Percentiles rank a stretch among this genome's conserved stretches.
Conservation (phyloP, 805 yeast genomes). For the Myxozyma nipponensis region DNA sequence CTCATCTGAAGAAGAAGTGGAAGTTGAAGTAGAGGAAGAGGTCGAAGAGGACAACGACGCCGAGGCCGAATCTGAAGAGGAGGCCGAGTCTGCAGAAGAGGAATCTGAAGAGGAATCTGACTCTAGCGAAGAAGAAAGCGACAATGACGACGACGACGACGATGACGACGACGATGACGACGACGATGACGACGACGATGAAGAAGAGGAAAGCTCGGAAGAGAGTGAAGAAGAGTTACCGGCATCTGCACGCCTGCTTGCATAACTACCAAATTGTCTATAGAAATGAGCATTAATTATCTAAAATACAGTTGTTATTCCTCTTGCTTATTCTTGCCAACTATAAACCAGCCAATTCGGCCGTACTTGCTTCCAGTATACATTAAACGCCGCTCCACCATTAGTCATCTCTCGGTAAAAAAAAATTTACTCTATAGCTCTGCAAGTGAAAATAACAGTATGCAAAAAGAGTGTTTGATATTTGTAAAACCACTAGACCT, state of each 20-base stretch:
- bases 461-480: too few species aligned
- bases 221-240: background rate
- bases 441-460: too few species aligned
- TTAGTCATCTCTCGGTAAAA: too few species aligned
- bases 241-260: background rate
- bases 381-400: too few species aligned
- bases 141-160: background rate
- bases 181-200: background rate
- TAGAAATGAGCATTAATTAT: too few species aligned
- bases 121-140: conserved; percentile 30
- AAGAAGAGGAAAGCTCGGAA: background rate
- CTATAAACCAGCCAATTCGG: too few species aligned
- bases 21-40: conserved; percentile 30
- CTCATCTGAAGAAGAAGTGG: conserved; percentile 32
- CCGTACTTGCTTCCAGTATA: too few species aligned
- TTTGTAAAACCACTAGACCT: too few species aligned
- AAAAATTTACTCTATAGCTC: too few species aligned
- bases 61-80: conserved; percentile 35
- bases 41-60: conserved; percentile 34
- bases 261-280: background rate
- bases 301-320: too few species aligned
- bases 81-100: conserved; percentile 20
- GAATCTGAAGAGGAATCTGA: conserved; percentile 34
- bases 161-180: background rate
- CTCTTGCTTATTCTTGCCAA: too few species aligned